These are phyloP conservation scores for Agrostemma githago DNA, from an alignment of 148 eudicot species.

Conservation along the genomic window DNA sequence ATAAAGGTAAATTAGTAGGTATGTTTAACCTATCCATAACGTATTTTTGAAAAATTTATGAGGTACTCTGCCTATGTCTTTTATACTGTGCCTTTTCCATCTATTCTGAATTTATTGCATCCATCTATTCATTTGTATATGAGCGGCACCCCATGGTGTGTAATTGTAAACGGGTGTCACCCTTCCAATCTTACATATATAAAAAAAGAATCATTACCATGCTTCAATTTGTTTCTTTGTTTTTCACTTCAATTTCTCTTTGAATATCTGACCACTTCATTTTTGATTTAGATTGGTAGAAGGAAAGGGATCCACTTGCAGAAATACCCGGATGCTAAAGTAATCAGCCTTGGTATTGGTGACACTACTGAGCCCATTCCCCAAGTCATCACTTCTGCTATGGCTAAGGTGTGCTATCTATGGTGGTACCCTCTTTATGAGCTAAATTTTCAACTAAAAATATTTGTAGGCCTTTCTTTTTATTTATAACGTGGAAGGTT, in stretches of 20 bases:
- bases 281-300: conserved; percentile 53
- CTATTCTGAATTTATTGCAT: not conserved
- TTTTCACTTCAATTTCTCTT: not conserved
- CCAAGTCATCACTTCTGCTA: conserved; percentile 81
- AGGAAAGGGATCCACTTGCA: conserved; percentile 64
- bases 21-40: too few relatives aligned
- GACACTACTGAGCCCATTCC: conserved; percentile 95
- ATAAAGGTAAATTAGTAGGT: too few relatives aligned
- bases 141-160: not conserved
- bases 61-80: too few relatives aligned
- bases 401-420: conserved; percentile 57
- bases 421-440: not conserved
- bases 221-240: not conserved
- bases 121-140: not conserved
- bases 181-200: not conserved
- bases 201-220: not conserved
- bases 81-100: not conserved
- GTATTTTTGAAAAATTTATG: too few relatives aligned
- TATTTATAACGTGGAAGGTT: not conserved
- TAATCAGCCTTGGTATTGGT: conserved; percentile 92
- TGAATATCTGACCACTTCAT: not conserved
- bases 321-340: conserved; percentile 85
- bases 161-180: not conserved
- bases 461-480: not conserved
- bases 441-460: not conserved